Percentiles rank a stretch among this genome's conserved stretches.
These are phyloP conservation scores for Coffea humblotiana DNA, from an alignment of 305 asterid species.

Conservation along the genomic window DNA sequence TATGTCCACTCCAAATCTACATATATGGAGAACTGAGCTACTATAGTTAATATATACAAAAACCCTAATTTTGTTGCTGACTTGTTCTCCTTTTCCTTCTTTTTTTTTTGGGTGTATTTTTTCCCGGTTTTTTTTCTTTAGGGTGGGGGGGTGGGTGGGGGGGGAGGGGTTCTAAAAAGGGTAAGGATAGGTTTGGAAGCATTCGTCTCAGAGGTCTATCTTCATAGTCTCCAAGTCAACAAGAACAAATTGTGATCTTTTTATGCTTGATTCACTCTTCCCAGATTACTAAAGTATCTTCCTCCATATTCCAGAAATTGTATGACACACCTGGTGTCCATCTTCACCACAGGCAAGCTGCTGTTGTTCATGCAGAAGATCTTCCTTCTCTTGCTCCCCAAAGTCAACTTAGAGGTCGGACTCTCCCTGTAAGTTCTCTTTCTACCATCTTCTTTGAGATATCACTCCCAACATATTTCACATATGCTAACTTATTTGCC, in stretches of 20 bases:
- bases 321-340: slow-evolving; percentile 98
- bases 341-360: slow-evolving; percentile 99
- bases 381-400: slow-evolving; percentile 93
- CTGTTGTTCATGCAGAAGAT: slow-evolving; percentile 88
- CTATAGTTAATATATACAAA: no score
- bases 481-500: slow-evolving; percentile 14
- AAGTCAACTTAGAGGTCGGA: slow-evolving; percentile 90
- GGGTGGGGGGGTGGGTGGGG: no score
- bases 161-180: no score
- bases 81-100: no score
- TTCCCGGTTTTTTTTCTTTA: no score
- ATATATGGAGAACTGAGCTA: no score
- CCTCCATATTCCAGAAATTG: slow-evolving; percentile 54
- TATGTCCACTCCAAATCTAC: no score
- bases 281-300: neutral
- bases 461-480: slow-evolving; percentile 9
- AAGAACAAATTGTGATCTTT: no score
- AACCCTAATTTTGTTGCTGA: no score
- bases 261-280: neutral
- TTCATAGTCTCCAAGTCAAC: neutral
- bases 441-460: slow-evolving; percentile 26
- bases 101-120: no score
- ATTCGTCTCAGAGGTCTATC: neutral
- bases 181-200: neutral
- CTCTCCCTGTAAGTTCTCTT: slow-evolving; percentile 67